Percentiles rank a stretch among this genome's conserved stretches.
Evolutionary conservation across 345 rosid species (phyloP).

Genomic region (Brassica carinata): DNA sequence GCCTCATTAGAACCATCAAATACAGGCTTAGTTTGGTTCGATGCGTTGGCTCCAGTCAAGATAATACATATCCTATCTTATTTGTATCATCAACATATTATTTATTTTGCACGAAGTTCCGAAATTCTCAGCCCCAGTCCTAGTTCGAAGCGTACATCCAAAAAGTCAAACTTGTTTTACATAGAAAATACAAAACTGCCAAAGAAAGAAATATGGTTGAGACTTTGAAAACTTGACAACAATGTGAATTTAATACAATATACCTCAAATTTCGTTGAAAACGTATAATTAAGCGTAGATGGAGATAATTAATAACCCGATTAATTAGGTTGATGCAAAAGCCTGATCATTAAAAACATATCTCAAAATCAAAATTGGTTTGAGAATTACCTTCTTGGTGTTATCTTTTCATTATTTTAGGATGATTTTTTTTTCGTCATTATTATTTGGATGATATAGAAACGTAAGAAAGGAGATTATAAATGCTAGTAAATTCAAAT

Average conservation of each 20-base stretch:
- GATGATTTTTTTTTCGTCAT: background rate
- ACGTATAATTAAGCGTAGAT: background rate
- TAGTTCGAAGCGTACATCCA: constrained; percentile 1
- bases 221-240: constrained; percentile 35
- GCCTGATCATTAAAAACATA: background rate
- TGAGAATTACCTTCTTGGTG: constrained; percentile 1
- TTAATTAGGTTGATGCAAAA: background rate
- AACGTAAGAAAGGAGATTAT: constrained; percentile 8
- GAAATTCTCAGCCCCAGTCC: background rate
- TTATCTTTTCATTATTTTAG: constrained; percentile 16
- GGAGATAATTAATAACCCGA: background rate
- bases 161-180: constrained; percentile 40
- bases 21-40: background rate
- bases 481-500: constrained; percentile 25
- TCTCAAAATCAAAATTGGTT: background rate
- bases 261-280: background rate
- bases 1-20: no score
- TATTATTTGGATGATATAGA: background rate
- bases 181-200: constrained; percentile 20
- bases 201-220: constrained; percentile 26
- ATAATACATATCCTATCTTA: background rate
- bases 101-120: background rate
- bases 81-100: background rate
- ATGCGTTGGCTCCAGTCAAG: background rate
- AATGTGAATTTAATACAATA: constrained; percentile 27